These are phyloP conservation scores for Cryphonectria carpinicola DNA, from an alignment of 2,329 filamentous ascomycete genomes.

Conservation along the genomic window DNA sequence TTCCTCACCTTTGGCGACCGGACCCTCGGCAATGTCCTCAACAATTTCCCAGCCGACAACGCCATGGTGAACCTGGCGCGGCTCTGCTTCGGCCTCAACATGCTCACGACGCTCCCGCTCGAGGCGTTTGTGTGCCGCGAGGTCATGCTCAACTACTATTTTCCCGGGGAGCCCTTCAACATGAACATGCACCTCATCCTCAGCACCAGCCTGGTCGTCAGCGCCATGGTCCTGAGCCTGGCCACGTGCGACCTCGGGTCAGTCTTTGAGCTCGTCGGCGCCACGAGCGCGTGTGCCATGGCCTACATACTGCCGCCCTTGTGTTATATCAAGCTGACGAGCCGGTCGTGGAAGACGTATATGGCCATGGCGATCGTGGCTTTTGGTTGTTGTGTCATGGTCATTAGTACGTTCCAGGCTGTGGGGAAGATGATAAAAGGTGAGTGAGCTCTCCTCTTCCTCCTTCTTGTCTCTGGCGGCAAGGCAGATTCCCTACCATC, in stretches of 20 bases:
- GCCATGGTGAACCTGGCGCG: conserved; percentile 92
- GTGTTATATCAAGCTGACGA: conserved; percentile 93
- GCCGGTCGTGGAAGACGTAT: conserved; percentile 49
- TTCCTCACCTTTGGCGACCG: conserved; percentile 92
- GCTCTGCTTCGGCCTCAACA: conserved; percentile 95
- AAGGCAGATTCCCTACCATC: not conserved
- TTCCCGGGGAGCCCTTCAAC: conserved; percentile 73
- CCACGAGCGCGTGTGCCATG: conserved; percentile 90
- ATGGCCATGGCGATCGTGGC: conserved; percentile 35
- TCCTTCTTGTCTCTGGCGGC: not conserved
- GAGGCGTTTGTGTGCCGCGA: conserved; percentile 98
- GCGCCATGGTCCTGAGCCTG: conserved; percentile 76
- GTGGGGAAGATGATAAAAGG: conserved; percentile 38
- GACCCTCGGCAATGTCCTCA: conserved; percentile 93
- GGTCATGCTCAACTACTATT: conserved; percentile 88
- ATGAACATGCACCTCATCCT: conserved; percentile 85
- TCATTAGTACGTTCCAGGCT: conserved; percentile 37
- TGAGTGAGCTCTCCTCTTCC: conserved; percentile 16
- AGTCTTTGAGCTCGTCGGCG: conserved; percentile 94
- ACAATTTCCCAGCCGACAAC: conserved; percentile 93
- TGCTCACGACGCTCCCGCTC: conserved; percentile 94
- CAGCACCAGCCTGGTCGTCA: conserved; percentile 79
- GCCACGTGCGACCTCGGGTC: conserved; percentile 91
- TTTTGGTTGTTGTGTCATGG: conserved; percentile 38
- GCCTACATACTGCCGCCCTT: conserved; percentile 94